Percentiles rank a stretch among this genome's conserved stretches.
Evolutionary conservation across 208 protist species (phyloP).

Genomic region (Acanthamoeba triangularis): DNA sequence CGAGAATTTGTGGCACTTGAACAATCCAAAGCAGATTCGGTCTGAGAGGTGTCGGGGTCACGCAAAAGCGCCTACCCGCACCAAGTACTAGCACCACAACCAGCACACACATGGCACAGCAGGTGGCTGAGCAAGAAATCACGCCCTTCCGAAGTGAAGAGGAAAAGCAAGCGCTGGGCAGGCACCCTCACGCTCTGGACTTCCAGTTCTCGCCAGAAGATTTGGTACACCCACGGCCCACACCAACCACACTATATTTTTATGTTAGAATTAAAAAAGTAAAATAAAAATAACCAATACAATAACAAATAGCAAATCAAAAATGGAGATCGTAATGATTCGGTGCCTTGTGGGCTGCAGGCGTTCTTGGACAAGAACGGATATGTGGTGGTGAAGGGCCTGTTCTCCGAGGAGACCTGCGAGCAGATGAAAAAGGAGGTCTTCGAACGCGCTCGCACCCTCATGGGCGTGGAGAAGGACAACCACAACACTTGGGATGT

Average conservation of each 20-base stretch:
- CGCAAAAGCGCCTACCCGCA: too few relatives aligned
- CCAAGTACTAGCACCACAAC: too few relatives aligned
- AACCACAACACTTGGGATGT: background rate
- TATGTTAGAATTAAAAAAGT: background rate
- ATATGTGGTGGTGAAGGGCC: slow-evolving; percentile 49
- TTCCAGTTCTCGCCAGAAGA: background rate
- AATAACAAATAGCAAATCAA: too few relatives aligned
- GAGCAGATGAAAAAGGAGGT: slow-evolving; percentile 60
- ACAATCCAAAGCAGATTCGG: too few relatives aligned
- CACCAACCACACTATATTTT: background rate
- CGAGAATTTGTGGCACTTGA: too few relatives aligned
- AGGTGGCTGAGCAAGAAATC: background rate
- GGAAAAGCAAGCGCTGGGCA: background rate
- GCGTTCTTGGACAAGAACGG: slow-evolving; percentile 42
- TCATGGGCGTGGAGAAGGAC: background rate
- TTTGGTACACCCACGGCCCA: background rate
- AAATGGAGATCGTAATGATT: too few relatives aligned
- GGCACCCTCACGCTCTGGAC: slow-evolving; percentile 9
- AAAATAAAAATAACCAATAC: background rate
- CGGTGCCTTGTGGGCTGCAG: background rate
- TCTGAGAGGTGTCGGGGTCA: too few relatives aligned
- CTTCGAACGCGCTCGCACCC: slow-evolving; percentile 33
- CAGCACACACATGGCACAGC: background rate
- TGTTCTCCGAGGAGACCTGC: slow-evolving; percentile 1
- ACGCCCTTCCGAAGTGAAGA: background rate